A percentile compares a stretch with the other conserved stretches of the same genome.
phyloP scores from a whole-genome alignment of 345 rosid species.

The Populus simonii region DNA sequence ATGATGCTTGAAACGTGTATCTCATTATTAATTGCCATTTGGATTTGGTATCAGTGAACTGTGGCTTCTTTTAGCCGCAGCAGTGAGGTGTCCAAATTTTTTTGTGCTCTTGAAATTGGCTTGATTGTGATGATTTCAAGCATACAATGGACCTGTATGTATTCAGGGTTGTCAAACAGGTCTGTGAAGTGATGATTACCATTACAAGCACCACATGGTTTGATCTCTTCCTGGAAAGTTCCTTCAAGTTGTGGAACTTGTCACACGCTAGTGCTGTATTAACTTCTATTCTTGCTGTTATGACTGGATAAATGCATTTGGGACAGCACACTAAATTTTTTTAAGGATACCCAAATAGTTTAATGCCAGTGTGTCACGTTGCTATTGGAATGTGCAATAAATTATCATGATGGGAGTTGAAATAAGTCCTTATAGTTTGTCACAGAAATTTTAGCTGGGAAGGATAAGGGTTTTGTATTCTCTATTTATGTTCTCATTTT shows the following conservation, averaged over 20 bases:
- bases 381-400: neutral
- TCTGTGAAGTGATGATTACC: neutral
- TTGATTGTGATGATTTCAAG: neutral
- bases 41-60: neutral
- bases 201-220: neutral
- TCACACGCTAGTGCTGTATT: neutral
- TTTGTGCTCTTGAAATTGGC: neutral
- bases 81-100: neutral
- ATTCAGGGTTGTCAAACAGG: neutral
- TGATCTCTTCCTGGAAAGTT: neutral
- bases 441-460: neutral
- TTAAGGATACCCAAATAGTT: neutral
- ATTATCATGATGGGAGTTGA: neutral
- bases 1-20: constrained; percentile 2
- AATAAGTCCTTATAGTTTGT: neutral
- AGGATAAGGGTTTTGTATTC: neutral
- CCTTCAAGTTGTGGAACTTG: too few species aligned
- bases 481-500: neutral
- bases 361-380: neutral
- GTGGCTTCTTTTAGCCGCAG: neutral
- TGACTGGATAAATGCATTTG: neutral
- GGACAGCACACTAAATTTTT: neutral
- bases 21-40: neutral
- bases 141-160: neutral
- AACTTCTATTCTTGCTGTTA: neutral